phyloP scores from a whole-genome alignment of 345 rosid genomes.

The Arabidopsis arenosa region DNA sequence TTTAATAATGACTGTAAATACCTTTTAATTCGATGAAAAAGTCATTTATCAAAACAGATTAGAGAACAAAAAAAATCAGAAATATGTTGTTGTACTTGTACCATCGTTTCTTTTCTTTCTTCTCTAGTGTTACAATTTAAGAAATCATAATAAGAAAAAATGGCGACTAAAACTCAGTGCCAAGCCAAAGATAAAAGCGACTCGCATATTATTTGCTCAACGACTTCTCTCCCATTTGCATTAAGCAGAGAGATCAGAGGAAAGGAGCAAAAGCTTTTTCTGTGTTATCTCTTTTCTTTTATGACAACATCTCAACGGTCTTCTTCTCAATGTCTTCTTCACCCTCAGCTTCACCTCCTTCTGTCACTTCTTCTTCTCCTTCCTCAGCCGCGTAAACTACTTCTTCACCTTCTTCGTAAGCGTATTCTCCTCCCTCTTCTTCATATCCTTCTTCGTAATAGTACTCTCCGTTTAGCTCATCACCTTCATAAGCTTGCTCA shows the following conservation, averaged over 20 bases:
- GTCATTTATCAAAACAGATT: slow-evolving; percentile 10
- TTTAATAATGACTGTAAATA: neutral
- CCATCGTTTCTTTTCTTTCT: slow-evolving; percentile 43
- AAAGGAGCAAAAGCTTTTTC: neutral
- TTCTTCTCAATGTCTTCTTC: slow-evolving; percentile 68
- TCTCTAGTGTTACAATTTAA: slow-evolving; percentile 52
- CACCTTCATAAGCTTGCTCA: slow-evolving; percentile 74
- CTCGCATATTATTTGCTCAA: slow-evolving; percentile 24
- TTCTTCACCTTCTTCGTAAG: slow-evolving; percentile 66
- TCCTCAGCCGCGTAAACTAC: slow-evolving; percentile 41
- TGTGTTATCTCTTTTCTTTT: slow-evolving; percentile 29
- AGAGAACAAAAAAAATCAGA: slow-evolving; percentile 4
- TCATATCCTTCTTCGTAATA: slow-evolving; percentile 72
- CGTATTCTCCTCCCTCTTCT: slow-evolving; percentile 62
- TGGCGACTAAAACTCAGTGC: slow-evolving; percentile 47
- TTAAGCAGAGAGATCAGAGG: slow-evolving; percentile 11
- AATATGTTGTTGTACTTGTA: slow-evolving; percentile 16
- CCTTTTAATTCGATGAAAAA: neutral
- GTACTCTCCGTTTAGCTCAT: slow-evolving; percentile 58
- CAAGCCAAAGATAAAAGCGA: slow-evolving; percentile 38
- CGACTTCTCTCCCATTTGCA: slow-evolving; percentile 19
- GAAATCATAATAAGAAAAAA: slow-evolving; percentile 30
- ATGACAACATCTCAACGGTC: slow-evolving; percentile 64
- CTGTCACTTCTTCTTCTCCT: slow-evolving; percentile 50
- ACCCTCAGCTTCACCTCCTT: slow-evolving; percentile 50